Base-by-base conservation (phyloP, 805 yeast species). In the Starmerella vitae region DNA sequence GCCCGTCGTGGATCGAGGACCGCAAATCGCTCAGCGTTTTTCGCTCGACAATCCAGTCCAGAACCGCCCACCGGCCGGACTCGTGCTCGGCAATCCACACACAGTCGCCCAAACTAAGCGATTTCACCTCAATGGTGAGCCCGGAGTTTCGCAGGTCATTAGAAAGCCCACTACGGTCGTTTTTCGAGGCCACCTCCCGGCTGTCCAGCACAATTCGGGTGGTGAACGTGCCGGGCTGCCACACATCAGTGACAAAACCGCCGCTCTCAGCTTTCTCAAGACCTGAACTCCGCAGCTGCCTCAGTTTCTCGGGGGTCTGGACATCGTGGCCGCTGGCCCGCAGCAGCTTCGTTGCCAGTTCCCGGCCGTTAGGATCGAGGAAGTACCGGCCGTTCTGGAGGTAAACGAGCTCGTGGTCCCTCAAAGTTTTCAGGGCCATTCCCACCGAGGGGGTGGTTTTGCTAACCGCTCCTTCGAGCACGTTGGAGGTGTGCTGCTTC, bases 11-110 rank as follows among this genome's bases (percentile, higher is more conserved):
- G 33, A 91, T 84, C 37, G 94, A 81, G 25, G 66, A 54, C 0
- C 79, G 79, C 51, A 91, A 67, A 64, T 91, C 99, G 54, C 83
- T 93, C 32, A 86, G 59, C 40, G 95, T 63, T 59, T 91, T 91
- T 28, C 99, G 66, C 61, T 91, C 99, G 33, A 88, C 69, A n/a
- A 91, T 78, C 45, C 73, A 76, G 55, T 88, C 80, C 14, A 91
- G 59, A 1, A 82, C 78, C 4, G 76, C 83, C 39, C 76, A 76
- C 38, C 69, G 68, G 1, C 70, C 67, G 0, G 81, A 70, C 37
- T 63, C 70, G 51, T 84, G 70, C 40, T 69, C 68, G 0, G 95
- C 98, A 3, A 85, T 66, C 98, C 97, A 91, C 8, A 79, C 46
- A 1, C 78, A 78, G 61, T 91, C 99, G 5, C 98, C 97, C 2